A percentile compares a stretch with the other conserved stretches of the same genome.
Evolutionary conservation across 2,329 filamentous ascomycete genomes (phyloP).

Genomic region (Arthrinium puccinioides): DNA sequence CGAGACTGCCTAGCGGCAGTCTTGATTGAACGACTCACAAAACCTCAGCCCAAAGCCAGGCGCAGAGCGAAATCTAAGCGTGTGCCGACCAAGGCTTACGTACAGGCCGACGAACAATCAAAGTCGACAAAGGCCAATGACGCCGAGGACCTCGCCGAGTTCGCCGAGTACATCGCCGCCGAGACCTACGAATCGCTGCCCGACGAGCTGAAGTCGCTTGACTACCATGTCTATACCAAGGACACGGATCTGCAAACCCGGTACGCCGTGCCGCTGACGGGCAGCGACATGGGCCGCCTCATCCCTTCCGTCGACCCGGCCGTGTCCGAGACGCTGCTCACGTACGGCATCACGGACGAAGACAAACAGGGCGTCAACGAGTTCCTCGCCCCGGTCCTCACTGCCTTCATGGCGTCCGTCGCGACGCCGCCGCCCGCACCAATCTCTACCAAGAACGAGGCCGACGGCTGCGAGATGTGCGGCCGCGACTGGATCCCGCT

Average conservation of each 20-base stretch:
- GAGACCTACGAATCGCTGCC: constrained; percentile 64
- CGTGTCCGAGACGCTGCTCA: constrained; percentile 58
- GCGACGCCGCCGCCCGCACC: constrained; percentile 59
- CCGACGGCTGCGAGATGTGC: constrained; percentile 67
- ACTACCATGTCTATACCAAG: constrained; percentile 49
- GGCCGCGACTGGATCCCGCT: constrained; percentile 65
- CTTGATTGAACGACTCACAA: constrained; percentile 54
- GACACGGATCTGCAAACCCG: constrained; percentile 38
- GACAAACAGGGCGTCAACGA: constrained; percentile 32
- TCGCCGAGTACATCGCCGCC: constrained; percentile 69
- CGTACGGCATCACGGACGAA: constrained; percentile 56
- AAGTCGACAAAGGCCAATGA: constrained; percentile 15
- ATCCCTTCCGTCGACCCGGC: constrained; percentile 49
- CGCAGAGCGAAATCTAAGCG: constrained; percentile 34
- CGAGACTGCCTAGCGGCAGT: constrained; percentile 66
- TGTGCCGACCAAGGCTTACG: constrained; percentile 5
- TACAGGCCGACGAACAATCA: constrained; percentile 2
- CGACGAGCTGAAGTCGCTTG: constrained; percentile 49
- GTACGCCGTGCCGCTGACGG: constrained; percentile 52
- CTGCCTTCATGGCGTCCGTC: constrained; percentile 50
- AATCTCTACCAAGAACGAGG: constrained; percentile 43
- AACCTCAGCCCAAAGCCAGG: constrained; percentile 33
- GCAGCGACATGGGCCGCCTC: constrained; percentile 34
- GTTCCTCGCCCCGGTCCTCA: constrained; percentile 58
- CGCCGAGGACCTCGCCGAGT: constrained; percentile 68